These are phyloP conservation scores for Osmanthus fragrans DNA, from an alignment of 257 asterid genomes.

Conservation along the genomic window DNA sequence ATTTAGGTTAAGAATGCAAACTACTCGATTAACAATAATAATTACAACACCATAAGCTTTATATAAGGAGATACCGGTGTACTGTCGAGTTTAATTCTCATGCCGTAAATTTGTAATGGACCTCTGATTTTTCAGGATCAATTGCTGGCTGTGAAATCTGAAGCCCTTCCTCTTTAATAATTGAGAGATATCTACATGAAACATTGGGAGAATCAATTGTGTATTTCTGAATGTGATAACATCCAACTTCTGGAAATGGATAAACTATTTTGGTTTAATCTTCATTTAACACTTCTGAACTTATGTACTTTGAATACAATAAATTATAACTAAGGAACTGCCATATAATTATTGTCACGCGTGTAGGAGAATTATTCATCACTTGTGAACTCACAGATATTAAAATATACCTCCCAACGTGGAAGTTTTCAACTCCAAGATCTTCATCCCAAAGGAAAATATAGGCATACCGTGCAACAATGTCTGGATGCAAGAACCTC, in stretches of 20 bases:
- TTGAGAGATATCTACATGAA: constrained; percentile 55
- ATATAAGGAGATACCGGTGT: constrained; percentile 48
- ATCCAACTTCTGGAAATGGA: not conserved
- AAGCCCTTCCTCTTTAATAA: constrained; percentile 62
- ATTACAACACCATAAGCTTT: not conserved
- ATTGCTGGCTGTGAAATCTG: constrained; percentile 88
- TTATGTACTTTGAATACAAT: not conserved
- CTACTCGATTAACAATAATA: not conserved
- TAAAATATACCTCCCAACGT: constrained; percentile 52
- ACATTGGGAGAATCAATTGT: not conserved
- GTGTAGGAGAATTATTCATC: not conserved
- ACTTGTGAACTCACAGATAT: not conserved
- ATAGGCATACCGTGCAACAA: constrained; percentile 58
- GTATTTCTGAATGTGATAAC: not conserved
- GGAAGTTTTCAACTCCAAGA: constrained; percentile 70
- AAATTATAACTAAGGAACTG: not conserved
- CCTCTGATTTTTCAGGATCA: constrained; percentile 54
- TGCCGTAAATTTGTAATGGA: constrained; percentile 64
- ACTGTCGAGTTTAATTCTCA: constrained; percentile 47
- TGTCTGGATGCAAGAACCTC: constrained; percentile 81
- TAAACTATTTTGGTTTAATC: not conserved
- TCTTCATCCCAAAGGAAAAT: constrained; percentile 90
- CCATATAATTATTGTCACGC: not conserved
- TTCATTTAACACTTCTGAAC: not conserved
- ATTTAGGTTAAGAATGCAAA: not conserved